Evolutionary conservation across 2,329 filamentous ascomycete species (phyloP), one percentile per base, ranked within the genome.

Genomic region (Hypomyces perniciosus): DNA sequence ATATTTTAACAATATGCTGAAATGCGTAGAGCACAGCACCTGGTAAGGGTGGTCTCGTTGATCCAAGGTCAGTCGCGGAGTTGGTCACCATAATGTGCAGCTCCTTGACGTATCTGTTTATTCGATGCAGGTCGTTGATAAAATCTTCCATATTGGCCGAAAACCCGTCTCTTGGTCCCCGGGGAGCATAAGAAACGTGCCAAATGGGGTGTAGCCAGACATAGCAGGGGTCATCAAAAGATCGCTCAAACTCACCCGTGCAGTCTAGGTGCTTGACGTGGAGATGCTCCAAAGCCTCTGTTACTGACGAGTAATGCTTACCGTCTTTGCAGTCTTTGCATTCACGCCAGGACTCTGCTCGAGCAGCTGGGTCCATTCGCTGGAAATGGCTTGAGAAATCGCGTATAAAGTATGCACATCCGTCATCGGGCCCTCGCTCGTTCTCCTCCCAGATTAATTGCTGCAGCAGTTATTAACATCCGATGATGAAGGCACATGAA

Each of bases 391-490:
- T 35, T 20, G 40, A 49, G 28, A 45, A 46, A 13, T 31, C 10
- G 12, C 34, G 35, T 9, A 50, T 12, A 3, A 41, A 40, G 12
- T 50, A 45, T 2, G 43, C 30, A 13, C 12, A 31, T 8, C 20
- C 34, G 13, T 29, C 30, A 6, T 41, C 8, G 8, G 26, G 10
- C 9, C 27, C 13, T 13, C 41, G 35, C 31, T 50, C 41, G n/a
- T n/a, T 50, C 12, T 46, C 48, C 27, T 40, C 31, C 48, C 48
- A 50, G 1, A 40, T 28, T 4, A 50, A 29, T 46, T 50, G 48
- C 43, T 50, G 26, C n/a, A 4, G 3, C 7, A 8, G 8, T 8
- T 20, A 29, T 46, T 27, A 50, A 28, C 28, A 35, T 40, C 27
- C 0, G 2, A 6, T 31, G 31, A 26, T 4, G 4, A 6, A 4